Evolutionary conservation across 805 yeast genomes (phyloP).

Genomic region (Naumovozyma castellii): DNA sequence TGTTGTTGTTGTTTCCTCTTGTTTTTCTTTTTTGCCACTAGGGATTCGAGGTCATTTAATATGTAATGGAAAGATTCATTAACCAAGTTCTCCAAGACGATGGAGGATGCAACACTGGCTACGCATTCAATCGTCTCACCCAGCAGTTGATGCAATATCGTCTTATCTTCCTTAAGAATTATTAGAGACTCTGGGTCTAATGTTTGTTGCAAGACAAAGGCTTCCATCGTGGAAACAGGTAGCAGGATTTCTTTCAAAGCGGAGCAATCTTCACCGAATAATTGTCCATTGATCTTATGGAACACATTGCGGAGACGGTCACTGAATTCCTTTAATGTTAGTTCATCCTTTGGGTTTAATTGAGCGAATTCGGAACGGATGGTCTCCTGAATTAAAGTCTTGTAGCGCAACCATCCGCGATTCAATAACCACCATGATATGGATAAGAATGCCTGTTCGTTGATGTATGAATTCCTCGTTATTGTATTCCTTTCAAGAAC

Average conservation of each 20-base stretch:
- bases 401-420: conserved; percentile 64
- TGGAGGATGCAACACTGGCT: conserved; percentile 21
- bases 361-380: conserved; percentile 54
- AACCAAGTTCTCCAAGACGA: conserved; percentile 22
- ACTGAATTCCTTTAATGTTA: conserved; percentile 54
- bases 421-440: conserved; percentile 91
- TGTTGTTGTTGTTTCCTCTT: background rate
- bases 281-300: conserved; percentile 23
- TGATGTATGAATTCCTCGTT: conserved; percentile 31
- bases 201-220: conserved; percentile 46
- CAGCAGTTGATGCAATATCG: conserved; percentile 31
- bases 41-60: conserved; percentile 18
- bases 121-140: conserved; percentile 39
- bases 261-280: conserved; percentile 24
- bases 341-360: conserved; percentile 63
- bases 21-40: conserved; percentile 12
- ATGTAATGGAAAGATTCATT: conserved; percentile 25
- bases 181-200: conserved; percentile 34
- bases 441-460: conserved; percentile 76
- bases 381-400: conserved; percentile 41
- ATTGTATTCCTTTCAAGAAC: background rate
- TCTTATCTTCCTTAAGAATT: conserved; percentile 19
- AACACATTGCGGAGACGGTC: conserved; percentile 32
- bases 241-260: conserved; percentile 32
- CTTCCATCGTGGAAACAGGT: conserved; percentile 39